Evolutionary conservation across 805 yeast genomes (phyloP).

Genomic region (Cephaloascus albidus): DNA sequence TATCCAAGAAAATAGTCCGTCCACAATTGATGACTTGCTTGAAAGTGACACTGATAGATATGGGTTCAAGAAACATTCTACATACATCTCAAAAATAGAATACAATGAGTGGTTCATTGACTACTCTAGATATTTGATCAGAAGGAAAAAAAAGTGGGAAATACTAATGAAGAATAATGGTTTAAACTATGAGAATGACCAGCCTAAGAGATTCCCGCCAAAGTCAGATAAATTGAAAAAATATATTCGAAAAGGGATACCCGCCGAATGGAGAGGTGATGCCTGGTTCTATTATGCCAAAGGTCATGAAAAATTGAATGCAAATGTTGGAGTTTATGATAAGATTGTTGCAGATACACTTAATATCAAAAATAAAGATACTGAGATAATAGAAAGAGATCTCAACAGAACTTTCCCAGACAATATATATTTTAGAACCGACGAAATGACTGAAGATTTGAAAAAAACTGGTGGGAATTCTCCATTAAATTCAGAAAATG

Average conservation of each 20-base stretch:
- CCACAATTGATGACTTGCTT: conserved; percentile 1
- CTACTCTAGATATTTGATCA: conserved; percentile 52
- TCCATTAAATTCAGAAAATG: conserved; percentile 18
- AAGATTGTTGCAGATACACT: conserved; percentile 51
- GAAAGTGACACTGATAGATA: conserved; percentile 50
- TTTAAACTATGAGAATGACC: conserved; percentile 30
- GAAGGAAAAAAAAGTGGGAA: conserved; percentile 75
- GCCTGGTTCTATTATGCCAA: conserved; percentile 96
- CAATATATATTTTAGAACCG: conserved; percentile 65
- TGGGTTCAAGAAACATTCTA: conserved; percentile 71
- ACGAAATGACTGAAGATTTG: conserved; percentile 4
- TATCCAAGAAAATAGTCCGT: not conserved
- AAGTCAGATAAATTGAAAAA: conserved; percentile 71
- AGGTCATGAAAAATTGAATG: conserved; percentile 65
- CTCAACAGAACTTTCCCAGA: conserved; percentile 93
- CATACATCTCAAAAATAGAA: conserved; percentile 38
- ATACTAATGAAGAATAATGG: conserved; percentile 61
- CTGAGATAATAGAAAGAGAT: conserved; percentile 92
- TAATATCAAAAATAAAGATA: conserved; percentile 53
- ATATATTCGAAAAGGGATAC: conserved; percentile 84
- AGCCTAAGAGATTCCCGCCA: conserved; percentile 66
- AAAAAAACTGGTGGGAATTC: not conserved
- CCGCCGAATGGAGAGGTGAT: conserved; percentile 94
- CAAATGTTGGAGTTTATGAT: conserved; percentile 68
- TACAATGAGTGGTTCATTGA: conserved; percentile 71